phyloP scores from a whole-genome alignment of 2,329 filamentous ascomycete genomes.

The Nigrospora osmanthi region DNA sequence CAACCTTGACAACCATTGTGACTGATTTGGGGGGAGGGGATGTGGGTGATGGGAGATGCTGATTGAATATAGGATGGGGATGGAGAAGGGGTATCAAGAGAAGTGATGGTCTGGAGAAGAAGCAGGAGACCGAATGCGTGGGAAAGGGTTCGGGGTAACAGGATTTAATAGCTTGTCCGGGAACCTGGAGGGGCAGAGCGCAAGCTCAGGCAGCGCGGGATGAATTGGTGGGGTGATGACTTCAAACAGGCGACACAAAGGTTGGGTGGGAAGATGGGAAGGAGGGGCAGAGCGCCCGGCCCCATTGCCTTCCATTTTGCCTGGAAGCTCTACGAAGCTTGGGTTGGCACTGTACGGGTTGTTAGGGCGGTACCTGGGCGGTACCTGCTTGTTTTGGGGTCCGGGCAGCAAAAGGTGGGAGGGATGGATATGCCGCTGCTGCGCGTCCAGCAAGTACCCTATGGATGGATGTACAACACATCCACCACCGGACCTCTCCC shows the following conservation, averaged over 20 bases:
- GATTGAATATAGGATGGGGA: background rate
- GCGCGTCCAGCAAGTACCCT: background rate
- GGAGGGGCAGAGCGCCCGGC: background rate
- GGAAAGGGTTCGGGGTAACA: background rate
- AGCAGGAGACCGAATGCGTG: background rate
- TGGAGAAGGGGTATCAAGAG: background rate
- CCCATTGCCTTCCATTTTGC: background rate
- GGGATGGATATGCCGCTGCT: too few relatives aligned
- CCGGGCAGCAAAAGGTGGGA: background rate
- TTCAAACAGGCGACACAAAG: background rate
- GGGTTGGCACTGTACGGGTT: background rate
- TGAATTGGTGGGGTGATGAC: background rate
- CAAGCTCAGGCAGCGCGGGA: background rate
- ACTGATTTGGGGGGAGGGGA: conserved; percentile 9
- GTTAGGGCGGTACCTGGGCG: background rate
- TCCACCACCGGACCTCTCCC: background rate
- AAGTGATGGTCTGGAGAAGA: background rate
- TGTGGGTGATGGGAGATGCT: background rate
- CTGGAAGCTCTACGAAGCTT: background rate
- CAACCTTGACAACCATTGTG: conserved; percentile 60
- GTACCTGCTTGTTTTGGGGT: background rate
- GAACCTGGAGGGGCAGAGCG: background rate
- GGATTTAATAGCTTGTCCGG: background rate
- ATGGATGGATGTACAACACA: background rate
- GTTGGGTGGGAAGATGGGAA: background rate